A percentile compares a stretch with the other conserved stretches of the same genome.
Evolutionary conservation across 2,329 filamentous ascomycete genomes (phyloP).

Genomic region (Remersonia thermophila): DNA sequence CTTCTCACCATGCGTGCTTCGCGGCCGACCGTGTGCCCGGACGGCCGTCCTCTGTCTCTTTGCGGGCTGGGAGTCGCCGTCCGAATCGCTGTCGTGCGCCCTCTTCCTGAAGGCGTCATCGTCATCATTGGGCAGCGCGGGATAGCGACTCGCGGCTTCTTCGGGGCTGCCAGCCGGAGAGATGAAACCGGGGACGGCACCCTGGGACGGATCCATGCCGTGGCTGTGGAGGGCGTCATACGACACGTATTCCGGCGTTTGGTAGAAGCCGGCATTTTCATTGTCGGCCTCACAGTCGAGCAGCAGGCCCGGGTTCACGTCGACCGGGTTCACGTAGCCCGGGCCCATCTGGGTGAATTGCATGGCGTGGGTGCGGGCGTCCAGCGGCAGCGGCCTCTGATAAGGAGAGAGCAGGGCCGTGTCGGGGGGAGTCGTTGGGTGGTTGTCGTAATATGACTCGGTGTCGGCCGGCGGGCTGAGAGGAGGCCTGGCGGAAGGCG

Average conservation of each 20-base stretch:
- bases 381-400: conserved; percentile 14
- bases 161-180: too few relatives aligned
- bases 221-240: too few relatives aligned
- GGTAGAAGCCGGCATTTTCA: too few relatives aligned
- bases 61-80: conserved; percentile 7
- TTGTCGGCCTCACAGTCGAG: too few relatives aligned
- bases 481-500: conserved; percentile 26
- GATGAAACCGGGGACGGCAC: conserved; percentile 7
- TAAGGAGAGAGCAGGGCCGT: conserved; percentile 21
- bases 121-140: conserved; percentile 4
- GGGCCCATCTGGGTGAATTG: conserved; percentile 21
- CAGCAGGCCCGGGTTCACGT: too few relatives aligned
- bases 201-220: too few relatives aligned
- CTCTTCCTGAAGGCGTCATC: not conserved
- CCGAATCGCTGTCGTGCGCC: conserved; percentile 3
- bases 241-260: conserved; percentile 18
- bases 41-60: conserved; percentile 11
- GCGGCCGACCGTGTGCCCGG: too few relatives aligned
- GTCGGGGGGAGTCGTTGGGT: conserved; percentile 29
- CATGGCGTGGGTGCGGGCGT: conserved; percentile 19
- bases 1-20: too few relatives aligned
- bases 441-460: conserved; percentile 24
- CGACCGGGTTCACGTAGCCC: conserved; percentile 24
- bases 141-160: conserved; percentile 9
- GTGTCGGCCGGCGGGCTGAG: conserved; percentile 29